Percentiles rank a stretch among this genome's conserved stretches.
These are phyloP conservation scores for Boletus rubescentipes DNA, from an alignment of 768 basidiomycete genomes.

Conservation along the genomic window DNA sequence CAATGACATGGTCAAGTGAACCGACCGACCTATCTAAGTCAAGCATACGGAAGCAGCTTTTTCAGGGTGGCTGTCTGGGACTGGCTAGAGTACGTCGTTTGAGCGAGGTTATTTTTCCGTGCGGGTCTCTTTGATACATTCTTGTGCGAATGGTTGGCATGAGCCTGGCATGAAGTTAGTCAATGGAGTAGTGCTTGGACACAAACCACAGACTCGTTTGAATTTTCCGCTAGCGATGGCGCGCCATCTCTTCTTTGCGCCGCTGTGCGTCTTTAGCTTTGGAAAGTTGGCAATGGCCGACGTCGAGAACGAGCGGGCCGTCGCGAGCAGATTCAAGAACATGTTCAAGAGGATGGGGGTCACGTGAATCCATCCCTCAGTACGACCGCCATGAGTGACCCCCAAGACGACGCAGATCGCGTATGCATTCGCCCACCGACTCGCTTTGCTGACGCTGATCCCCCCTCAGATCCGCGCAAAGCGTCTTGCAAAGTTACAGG, in stretches of 20 bases:
- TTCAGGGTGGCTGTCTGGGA: slow-evolving; percentile 68
- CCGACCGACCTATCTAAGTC: slow-evolving; percentile 22
- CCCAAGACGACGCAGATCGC: slow-evolving; percentile 79
- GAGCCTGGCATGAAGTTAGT: slow-evolving; percentile 43
- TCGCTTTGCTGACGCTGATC: not conserved
- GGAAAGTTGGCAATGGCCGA: slow-evolving; percentile 57
- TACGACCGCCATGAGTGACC: slow-evolving; percentile 38
- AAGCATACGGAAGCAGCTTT: slow-evolving; percentile 73
- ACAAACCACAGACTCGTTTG: slow-evolving; percentile 60
- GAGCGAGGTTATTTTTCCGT: slow-evolving; percentile 63
- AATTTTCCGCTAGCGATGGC: slow-evolving; percentile 66
- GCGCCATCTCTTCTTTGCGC: slow-evolving; percentile 79
- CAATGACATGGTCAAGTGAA: not conserved
- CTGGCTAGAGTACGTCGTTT: slow-evolving; percentile 63
- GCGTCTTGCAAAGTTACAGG: slow-evolving; percentile 82
- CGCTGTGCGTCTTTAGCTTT: slow-evolving; percentile 79
- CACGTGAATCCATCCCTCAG: slow-evolving; percentile 12
- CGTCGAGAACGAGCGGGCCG: slow-evolving; percentile 56
- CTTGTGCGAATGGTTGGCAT: slow-evolving; percentile 71
- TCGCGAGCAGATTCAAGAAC: slow-evolving; percentile 22
- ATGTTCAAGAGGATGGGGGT: slow-evolving; percentile 26
- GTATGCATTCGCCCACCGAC: slow-evolving; percentile 38
- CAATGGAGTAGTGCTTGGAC: not conserved
- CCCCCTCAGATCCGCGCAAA: slow-evolving; percentile 79
- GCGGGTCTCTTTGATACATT: slow-evolving; percentile 66